These are phyloP conservation scores for Rhizophagus clarus DNA, from an alignment of 192 early-diverging fungal species.

Conservation along the genomic window DNA sequence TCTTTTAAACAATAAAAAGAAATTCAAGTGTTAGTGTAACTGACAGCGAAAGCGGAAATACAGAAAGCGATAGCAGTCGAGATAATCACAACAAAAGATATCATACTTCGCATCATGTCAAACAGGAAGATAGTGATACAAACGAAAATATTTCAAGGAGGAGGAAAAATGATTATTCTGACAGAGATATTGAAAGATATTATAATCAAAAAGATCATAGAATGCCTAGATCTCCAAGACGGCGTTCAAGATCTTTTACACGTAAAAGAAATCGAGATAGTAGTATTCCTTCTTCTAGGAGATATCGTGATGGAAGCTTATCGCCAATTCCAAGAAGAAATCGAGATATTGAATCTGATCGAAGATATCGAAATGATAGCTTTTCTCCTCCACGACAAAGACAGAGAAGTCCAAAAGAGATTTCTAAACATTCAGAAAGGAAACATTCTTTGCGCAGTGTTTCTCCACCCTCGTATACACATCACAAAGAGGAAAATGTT, in stretches of 20 bases:
- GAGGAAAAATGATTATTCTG: background rate
- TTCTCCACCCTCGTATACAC: background rate
- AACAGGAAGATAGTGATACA: background rate
- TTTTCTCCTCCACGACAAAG: background rate
- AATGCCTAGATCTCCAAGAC: background rate
- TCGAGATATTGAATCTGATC: background rate
- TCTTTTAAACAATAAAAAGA: background rate
- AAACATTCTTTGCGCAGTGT: background rate
- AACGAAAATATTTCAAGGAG: background rate
- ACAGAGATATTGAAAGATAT: background rate
- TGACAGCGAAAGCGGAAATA: background rate
- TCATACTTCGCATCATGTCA: background rate
- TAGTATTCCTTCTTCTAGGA: background rate
- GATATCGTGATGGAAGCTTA: background rate
- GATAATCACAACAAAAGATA: background rate
- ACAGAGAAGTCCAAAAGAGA: background rate
- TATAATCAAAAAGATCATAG: background rate
- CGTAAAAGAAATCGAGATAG: background rate
- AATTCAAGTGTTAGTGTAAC: background rate
- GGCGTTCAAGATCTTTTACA: background rate
- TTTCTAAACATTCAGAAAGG: background rate
- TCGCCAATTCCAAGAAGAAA: background rate
- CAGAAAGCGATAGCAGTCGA: background rate
- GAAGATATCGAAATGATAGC: background rate
- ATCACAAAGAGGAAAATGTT: background rate